A percentile compares a stretch with the other conserved stretches of the same genome.
Conservation (phyloP, 306 rosid species). For the Quercus engelmannii region DNA sequence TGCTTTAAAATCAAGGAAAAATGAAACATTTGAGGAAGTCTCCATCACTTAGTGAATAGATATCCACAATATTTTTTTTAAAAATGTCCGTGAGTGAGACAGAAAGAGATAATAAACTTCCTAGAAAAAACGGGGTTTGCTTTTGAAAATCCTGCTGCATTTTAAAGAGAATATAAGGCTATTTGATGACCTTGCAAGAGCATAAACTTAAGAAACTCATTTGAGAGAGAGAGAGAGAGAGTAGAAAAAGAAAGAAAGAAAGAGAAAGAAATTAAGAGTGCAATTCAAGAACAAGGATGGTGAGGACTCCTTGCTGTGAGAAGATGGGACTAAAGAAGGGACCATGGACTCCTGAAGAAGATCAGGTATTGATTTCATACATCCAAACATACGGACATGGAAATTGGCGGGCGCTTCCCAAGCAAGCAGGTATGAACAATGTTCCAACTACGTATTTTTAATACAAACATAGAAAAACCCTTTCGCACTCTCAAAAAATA, state of each 20-base stretch:
- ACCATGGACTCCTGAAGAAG: conserved; percentile 91
- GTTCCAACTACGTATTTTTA: not conserved
- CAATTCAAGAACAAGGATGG: conserved; percentile 41
- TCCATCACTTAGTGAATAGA: too few relatives aligned
- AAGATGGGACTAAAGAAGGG: conserved; percentile 90
- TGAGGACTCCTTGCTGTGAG: conserved; percentile 92
- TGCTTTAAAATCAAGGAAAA: not conserved
- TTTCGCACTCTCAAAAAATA: too few relatives aligned
- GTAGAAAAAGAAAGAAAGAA: too few relatives aligned
- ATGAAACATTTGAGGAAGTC: not conserved
- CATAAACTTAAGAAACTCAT: not conserved
- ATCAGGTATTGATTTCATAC: conserved; percentile 56
- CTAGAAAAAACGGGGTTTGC: not conserved
- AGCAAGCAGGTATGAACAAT: conserved; percentile 64
- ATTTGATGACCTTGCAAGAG: conserved; percentile 5
- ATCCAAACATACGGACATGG: conserved; percentile 65
- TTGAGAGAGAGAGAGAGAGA: not conserved
- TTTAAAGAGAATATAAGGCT: not conserved
- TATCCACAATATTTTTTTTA: too few relatives aligned
- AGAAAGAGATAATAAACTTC: not conserved
- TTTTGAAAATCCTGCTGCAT: conserved; percentile 21
- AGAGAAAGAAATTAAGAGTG: not conserved
- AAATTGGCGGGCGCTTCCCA: conserved; percentile 98
- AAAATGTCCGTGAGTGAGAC: too few relatives aligned
- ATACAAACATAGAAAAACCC: not conserved